These are phyloP conservation scores for Ustilago vetiveriae DNA, from an alignment of 1,284 basidiomycete genomes.

Conservation along the genomic window DNA sequence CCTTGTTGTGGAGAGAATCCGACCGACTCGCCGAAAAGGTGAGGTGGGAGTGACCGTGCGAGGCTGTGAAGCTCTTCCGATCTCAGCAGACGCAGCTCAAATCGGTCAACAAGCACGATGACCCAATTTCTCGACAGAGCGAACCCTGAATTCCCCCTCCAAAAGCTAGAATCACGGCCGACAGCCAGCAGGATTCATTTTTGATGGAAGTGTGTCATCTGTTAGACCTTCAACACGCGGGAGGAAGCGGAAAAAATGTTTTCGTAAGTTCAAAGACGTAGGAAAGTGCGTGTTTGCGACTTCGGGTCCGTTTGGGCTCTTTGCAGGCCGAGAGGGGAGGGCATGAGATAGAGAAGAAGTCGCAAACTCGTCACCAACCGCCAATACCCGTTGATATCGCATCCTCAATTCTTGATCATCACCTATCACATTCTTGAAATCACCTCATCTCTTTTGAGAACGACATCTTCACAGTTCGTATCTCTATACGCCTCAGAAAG, in stretches of 20 bases:
- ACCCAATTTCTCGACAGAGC: slow-evolving; percentile 5
- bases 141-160: no score
- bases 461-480: slow-evolving; percentile 19
- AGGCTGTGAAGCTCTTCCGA: background rate
- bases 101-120: slow-evolving; percentile 11
- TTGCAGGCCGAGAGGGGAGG: slow-evolving; percentile 11
- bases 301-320: slow-evolving; percentile 10
- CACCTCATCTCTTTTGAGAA: slow-evolving; percentile 8
- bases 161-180: no score
- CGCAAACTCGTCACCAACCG: slow-evolving; percentile 5
- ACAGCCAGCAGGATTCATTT: no score
- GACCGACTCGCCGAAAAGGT: no score
- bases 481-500: no score
- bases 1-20: no score
- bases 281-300: no score
- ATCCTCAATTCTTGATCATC: background rate
- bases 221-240: background rate
- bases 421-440: slow-evolving; percentile 25
- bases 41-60: background rate
- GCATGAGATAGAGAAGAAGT: slow-evolving; percentile 5
- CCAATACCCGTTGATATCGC: slow-evolving; percentile 1
- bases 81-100: background rate
- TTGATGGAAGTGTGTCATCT: background rate
- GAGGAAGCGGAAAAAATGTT: background rate
- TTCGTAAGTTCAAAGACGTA: no score